These are phyloP conservation scores for Spergularia marina DNA, from an alignment of 148 eudicot genomes.

Conservation along the genomic window DNA sequence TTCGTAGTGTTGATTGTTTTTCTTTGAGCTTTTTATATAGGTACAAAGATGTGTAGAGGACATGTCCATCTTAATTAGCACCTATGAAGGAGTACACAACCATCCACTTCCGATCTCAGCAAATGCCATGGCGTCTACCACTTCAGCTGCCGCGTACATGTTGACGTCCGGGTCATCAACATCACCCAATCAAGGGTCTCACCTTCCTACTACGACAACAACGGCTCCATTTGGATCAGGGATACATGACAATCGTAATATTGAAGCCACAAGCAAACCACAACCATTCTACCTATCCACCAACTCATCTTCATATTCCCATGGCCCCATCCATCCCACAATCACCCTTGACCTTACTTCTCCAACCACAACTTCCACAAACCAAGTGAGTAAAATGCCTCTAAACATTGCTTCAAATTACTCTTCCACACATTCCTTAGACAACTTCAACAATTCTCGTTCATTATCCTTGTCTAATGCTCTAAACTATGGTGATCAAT, in stretches of 20 bases:
- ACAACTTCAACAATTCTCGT: slow-evolving; percentile 27
- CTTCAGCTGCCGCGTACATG: slow-evolving; percentile 84
- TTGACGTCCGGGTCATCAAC: slow-evolving; percentile 63
- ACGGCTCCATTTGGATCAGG: slow-evolving; percentile 20
- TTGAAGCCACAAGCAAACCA: slow-evolving; percentile 35
- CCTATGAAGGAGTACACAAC: slow-evolving; percentile 93
- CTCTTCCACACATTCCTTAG: slow-evolving; percentile 47
- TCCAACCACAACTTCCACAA: slow-evolving; percentile 34
- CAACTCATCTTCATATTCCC: slow-evolving; percentile 40
- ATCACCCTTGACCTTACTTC: slow-evolving; percentile 85
- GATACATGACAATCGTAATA: slow-evolving; percentile 43
- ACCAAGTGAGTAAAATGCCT: slow-evolving; percentile 32
- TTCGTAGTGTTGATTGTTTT: too few species aligned
- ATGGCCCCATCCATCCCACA: slow-evolving; percentile 61
- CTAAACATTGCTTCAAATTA: slow-evolving; percentile 37
- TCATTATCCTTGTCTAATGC: slow-evolving; percentile 55
- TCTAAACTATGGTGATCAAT: slow-evolving; percentile 30
- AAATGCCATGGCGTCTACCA: slow-evolving; percentile 86
- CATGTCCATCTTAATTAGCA: slow-evolving; percentile 76
- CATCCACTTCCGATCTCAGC: slow-evolving; percentile 81
- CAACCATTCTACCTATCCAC: slow-evolving; percentile 40
- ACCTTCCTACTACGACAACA: neutral
- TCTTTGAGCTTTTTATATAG: slow-evolving; percentile 20
- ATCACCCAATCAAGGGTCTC: slow-evolving; percentile 27
- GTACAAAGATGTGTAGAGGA: slow-evolving; percentile 91